Percentiles rank a stretch among this genome's conserved stretches.
These are phyloP conservation scores for Amphibolis antarctica DNA, from an alignment of 106 monocot species.

Conservation along the genomic window DNA sequence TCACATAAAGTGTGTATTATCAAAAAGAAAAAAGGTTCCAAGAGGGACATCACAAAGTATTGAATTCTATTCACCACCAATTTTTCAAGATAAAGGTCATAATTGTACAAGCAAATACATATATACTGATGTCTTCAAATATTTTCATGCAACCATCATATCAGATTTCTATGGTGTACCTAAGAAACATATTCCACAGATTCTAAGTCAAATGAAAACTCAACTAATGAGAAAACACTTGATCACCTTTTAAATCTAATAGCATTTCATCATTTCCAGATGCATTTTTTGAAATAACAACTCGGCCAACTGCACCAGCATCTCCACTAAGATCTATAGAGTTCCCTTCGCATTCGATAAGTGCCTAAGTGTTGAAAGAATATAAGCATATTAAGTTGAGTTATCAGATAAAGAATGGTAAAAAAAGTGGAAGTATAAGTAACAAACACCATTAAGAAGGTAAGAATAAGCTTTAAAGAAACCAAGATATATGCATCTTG, in stretches of 20 bases:
- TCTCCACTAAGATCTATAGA: constrained; percentile 96
- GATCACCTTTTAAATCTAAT: constrained; percentile 80
- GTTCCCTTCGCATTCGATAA: constrained; percentile 92
- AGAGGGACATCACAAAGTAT: too few relatives aligned
- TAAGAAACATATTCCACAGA: too few relatives aligned
- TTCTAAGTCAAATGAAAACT: neutral
- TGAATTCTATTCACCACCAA: too few relatives aligned
- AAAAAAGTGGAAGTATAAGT: too few relatives aligned
- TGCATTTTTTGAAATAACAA: constrained; percentile 61
- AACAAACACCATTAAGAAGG: too few relatives aligned
- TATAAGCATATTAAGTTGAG: neutral
- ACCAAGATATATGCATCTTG: too few relatives aligned
- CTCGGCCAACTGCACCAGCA: constrained; percentile 81
- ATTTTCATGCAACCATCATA: neutral
- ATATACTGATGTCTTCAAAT: too few relatives aligned
- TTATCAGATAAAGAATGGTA: constrained; percentile 4
- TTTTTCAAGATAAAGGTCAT: too few relatives aligned
- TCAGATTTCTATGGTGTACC: neutral
- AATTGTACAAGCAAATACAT: too few relatives aligned
- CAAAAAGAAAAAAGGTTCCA: too few relatives aligned
- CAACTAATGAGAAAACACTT: neutral
- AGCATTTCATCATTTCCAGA: constrained; percentile 58
- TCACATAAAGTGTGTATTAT: too few relatives aligned
- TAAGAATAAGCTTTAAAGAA: too few relatives aligned
- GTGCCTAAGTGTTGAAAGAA: constrained; percentile 32